Evolutionary conservation across 106 monocot genomes (phyloP).

Genomic region (Allium sativum): DNA sequence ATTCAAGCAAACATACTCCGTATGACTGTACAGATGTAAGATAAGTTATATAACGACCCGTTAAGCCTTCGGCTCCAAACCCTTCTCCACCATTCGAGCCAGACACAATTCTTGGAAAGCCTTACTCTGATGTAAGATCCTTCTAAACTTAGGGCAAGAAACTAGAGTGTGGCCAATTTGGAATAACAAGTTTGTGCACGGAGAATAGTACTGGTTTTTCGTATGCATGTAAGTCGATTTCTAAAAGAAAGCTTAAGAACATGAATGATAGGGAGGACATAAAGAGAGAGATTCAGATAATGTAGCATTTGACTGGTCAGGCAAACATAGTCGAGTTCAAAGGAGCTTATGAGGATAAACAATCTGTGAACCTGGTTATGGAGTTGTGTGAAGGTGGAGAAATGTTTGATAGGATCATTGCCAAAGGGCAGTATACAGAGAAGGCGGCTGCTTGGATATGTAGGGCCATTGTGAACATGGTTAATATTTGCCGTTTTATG

Average conservation of each 20-base stretch:
- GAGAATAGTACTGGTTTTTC: slow-evolving; percentile 17
- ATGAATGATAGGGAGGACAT: slow-evolving; percentile 34
- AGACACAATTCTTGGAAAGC: slow-evolving; percentile 27
- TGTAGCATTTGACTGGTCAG: slow-evolving; percentile 59
- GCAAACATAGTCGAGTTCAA: slow-evolving; percentile 61
- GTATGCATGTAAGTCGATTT: slow-evolving; percentile 61
- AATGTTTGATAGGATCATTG: slow-evolving; percentile 59
- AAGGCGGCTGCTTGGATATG: slow-evolving; percentile 30
- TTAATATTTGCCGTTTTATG: slow-evolving; percentile 62
- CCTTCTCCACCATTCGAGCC: slow-evolving; percentile 14
- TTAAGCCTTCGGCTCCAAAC: no score
- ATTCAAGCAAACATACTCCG: no score
- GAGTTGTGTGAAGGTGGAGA: slow-evolving; percentile 69
- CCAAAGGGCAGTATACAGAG: slow-evolving; percentile 51
- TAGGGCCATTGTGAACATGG: slow-evolving; percentile 43
- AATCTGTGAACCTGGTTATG: slow-evolving; percentile 52
- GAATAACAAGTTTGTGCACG: slow-evolving; percentile 51
- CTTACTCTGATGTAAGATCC: slow-evolving; percentile 29
- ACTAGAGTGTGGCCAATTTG: slow-evolving; percentile 63
- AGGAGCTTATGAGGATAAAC: slow-evolving; percentile 48
- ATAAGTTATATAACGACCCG: no score
- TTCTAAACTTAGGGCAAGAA: slow-evolving; percentile 35
- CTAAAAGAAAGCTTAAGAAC: slow-evolving; percentile 41
- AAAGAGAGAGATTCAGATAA: slow-evolving; percentile 45
- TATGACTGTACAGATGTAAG: no score